Percentiles rank a stretch among this genome's conserved stretches.
phyloP scores from a whole-genome alignment of 305 asterid species.

The Nicotiana rustica region DNA sequence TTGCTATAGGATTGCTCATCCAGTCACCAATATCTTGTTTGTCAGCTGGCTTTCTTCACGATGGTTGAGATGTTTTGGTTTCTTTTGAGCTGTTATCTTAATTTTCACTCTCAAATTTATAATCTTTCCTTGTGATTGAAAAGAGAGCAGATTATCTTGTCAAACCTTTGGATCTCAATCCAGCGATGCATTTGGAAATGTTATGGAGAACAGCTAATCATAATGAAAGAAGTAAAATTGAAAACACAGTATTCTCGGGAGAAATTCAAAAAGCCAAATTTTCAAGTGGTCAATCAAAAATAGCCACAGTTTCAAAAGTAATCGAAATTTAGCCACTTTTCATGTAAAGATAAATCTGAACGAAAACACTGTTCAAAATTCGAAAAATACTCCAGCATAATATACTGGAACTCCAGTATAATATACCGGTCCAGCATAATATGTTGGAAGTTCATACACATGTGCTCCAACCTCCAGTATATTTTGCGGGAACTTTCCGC shows the following conservation, averaged over 20 bases:
- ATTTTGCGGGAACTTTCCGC: too few species aligned
- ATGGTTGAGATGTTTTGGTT: not conserved
- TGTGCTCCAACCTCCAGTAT: too few species aligned
- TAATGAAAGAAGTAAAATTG: not conserved
- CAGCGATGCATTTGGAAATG: not conserved
- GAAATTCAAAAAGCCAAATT: too few species aligned
- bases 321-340: too few species aligned
- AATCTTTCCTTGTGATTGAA: not conserved
- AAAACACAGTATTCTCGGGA: not conserved
- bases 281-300: too few species aligned
- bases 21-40: not conserved
- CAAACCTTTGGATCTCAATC: not conserved
- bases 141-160: slow-evolving; percentile 3
- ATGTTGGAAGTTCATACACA: too few species aligned
- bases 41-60: not conserved
- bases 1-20: not conserved
- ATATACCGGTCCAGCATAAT: too few species aligned
- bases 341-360: too few species aligned
- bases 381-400: too few species aligned
- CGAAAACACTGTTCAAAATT: too few species aligned
- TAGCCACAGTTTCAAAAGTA: too few species aligned
- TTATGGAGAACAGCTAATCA: not conserved
- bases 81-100: not conserved
- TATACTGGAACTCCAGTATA: too few species aligned
- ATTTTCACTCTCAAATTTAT: not conserved